Base-by-base conservation (phyloP, 768 basidiomycete species). In the Mycena filopes region DNA sequence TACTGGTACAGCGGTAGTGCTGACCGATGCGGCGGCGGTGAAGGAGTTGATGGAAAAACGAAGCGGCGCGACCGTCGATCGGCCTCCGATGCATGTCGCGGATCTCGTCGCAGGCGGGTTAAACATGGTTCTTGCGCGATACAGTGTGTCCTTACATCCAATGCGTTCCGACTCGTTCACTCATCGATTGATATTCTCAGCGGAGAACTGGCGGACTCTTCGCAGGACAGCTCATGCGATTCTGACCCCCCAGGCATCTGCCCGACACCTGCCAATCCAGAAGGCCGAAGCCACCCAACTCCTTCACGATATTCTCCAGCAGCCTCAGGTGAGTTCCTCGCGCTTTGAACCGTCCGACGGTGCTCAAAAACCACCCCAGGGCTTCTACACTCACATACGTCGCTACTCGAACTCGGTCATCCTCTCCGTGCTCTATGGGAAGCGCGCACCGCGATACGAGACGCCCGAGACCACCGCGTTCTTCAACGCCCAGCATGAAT, bases 401-500 rank as follows among this genome's bases (percentile, higher is more conserved):
- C 75, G 78, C 5, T 76, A 68, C 61, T 73, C 77, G 0, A 73
- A 69, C 20, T 79, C 80, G 23, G 66, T 76, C 57, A 73, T 77
- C 23, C 55, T 76, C 40, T 74, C 72, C 15, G 68, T 79, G 2
- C 47, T 79, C 0, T 78, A 70, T 43, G 77, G 77, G 8, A 73
- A 69, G 40, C 78, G 78, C 11, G 59, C 72, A 6, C 79, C 79
- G 2, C 67, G 71, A n/a, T 68, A 71, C 58, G 51, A 70, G 9
- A 72, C 72, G 3, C 69, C 71, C 13, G 74, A 73, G 18, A 68
- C 72, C 18, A 63, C 64, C 23, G 72, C 67, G 18, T 77, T 77
- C 60, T 73, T 76, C 64, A 49, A 72, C 15, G 73, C 65, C 25
- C 66, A 73, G 46, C 73, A 73, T 20, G 54, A 72, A 40, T 77